phyloP scores from a whole-genome alignment of 768 basidiomycete genomes.

The Chalciporus piperatus region DNA sequence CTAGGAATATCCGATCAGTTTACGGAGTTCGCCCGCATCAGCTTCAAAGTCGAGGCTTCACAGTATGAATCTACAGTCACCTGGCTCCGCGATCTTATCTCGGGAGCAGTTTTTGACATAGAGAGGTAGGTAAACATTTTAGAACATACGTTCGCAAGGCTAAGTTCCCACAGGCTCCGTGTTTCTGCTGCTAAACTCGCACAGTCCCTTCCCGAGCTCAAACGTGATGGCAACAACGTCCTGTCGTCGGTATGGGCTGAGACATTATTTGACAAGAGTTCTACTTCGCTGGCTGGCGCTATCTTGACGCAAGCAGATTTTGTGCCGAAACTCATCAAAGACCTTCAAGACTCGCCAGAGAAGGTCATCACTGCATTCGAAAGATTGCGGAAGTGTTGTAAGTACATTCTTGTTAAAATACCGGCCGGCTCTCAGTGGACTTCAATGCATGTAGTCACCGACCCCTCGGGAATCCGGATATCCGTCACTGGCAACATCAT shows the following conservation, averaged over 20 bases:
- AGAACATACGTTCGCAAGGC: background rate
- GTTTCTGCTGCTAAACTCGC: conserved; percentile 85
- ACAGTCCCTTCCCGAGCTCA: conserved; percentile 87
- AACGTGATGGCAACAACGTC: conserved; percentile 84
- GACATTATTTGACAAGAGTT: conserved; percentile 63
- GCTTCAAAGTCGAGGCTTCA: conserved; percentile 79
- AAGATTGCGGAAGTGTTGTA: conserved; percentile 65
- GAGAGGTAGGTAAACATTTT: conserved; percentile 53
- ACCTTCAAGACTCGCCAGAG: conserved; percentile 70
- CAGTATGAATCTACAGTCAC: conserved; percentile 78
- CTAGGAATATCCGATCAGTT: conserved; percentile 68
- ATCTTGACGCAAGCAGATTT: conserved; percentile 78
- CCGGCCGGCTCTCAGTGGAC: background rate
- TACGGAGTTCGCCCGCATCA: conserved; percentile 69
- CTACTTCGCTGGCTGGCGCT: conserved; percentile 63
- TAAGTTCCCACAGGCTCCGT: conserved; percentile 54
- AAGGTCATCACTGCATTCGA: conserved; percentile 73
- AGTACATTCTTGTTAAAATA: conserved; percentile 27
- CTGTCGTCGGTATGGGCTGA: conserved; percentile 67
- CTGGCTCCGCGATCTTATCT: conserved; percentile 84
- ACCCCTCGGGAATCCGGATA: conserved; percentile 82
- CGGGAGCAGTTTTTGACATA: conserved; percentile 70
- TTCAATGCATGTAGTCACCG: conserved; percentile 59
- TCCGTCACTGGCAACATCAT: conserved; percentile 89
- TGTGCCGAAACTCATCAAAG: conserved; percentile 67